Percentiles rank a stretch among this genome's conserved stretches.
These are phyloP conservation scores for Penstemon barbatus DNA, from an alignment of 257 asterid genomes.

Conservation along the genomic window DNA sequence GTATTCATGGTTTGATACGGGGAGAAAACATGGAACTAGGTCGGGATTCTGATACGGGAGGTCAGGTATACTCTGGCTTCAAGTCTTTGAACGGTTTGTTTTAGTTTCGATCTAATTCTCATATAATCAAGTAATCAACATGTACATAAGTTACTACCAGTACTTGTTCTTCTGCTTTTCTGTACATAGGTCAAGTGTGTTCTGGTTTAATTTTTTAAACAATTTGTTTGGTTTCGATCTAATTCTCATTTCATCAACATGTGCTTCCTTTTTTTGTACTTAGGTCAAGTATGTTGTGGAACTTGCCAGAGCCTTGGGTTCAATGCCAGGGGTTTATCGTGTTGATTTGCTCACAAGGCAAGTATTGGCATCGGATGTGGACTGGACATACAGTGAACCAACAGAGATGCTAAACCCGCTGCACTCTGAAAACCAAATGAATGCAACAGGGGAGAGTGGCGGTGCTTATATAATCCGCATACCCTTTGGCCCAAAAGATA, in stretches of 20 bases:
- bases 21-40: constrained; percentile 91
- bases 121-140: background rate
- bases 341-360: constrained; percentile 80
- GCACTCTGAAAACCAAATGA: constrained; percentile 41
- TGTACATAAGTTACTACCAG: background rate
- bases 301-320: constrained; percentile 76
- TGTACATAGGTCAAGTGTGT: constrained; percentile 60
- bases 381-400: constrained; percentile 69
- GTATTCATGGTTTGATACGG: constrained; percentile 76
- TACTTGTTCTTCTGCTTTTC: background rate
- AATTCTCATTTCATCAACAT: constrained; percentile 5
- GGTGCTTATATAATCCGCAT: constrained; percentile 78
- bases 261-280: constrained; percentile 10
- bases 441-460: constrained; percentile 69
- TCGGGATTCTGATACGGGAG: constrained; percentile 76
- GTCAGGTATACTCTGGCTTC: constrained; percentile 50
- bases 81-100: background rate
- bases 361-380: constrained; percentile 65
- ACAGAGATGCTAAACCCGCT: constrained; percentile 73
- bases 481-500: constrained; percentile 74
- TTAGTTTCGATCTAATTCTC: constrained; percentile 10
- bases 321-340: constrained; percentile 79
- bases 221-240: background rate
- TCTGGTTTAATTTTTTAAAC: constrained; percentile 28
- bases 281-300: constrained; percentile 84